phyloP scores from a whole-genome alignment of 345 rosid genomes.

The Arabidopsis suecica region DNA sequence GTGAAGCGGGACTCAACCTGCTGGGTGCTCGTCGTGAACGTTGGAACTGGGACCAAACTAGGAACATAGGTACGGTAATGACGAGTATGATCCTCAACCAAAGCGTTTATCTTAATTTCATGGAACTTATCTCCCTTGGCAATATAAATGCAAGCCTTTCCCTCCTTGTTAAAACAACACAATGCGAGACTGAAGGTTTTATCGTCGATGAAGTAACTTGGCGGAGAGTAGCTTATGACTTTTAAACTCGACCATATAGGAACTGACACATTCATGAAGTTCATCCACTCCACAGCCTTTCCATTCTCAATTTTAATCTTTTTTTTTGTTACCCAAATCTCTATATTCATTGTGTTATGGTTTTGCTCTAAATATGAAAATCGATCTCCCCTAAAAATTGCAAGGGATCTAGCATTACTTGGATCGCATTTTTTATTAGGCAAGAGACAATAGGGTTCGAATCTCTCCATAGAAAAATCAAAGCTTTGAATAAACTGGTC shows the following conservation, averaged over 20 bases:
- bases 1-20: too few relatives aligned
- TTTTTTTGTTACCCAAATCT: not conserved
- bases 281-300: not conserved
- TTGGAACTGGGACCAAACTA: not conserved
- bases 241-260: not conserved
- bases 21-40: not conserved
- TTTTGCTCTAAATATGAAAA: not conserved
- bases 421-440: too few relatives aligned
- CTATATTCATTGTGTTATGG: not conserved
- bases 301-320: not conserved
- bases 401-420: too few relatives aligned
- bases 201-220: not conserved
- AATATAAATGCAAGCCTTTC: not conserved
- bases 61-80: not conserved
- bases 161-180: not conserved
- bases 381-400: too few relatives aligned
- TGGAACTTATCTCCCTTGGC: constrained; percentile 2
- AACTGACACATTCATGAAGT: not conserved
- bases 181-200: not conserved
- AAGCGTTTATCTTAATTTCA: not conserved
- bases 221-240: not conserved
- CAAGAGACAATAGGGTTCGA: too few relatives aligned
- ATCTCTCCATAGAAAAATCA: too few relatives aligned
- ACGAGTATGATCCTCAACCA: not conserved
- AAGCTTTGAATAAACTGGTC: too few relatives aligned